Percentiles rank a stretch among this genome's conserved stretches.
These are phyloP conservation scores for Iberis pinnata DNA, from an alignment of 345 rosid genomes.

Conservation along the genomic window DNA sequence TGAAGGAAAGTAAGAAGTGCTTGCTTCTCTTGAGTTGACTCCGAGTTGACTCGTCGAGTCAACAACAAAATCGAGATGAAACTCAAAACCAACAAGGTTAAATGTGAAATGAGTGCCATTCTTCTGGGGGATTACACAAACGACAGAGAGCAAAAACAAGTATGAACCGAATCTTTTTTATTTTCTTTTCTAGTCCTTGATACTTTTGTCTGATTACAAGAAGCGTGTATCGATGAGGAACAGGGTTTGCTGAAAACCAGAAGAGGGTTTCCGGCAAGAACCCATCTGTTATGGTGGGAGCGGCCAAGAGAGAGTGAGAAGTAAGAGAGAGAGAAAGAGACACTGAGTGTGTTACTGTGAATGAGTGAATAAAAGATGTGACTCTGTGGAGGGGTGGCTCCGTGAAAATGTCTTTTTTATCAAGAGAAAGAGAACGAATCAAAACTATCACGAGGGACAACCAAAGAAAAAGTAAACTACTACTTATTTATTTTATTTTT, in stretches of 20 bases:
- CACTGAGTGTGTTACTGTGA: conserved; percentile 2
- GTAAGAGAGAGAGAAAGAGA: background rate
- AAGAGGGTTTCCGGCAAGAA: conserved; percentile 33
- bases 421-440: conserved; percentile 15
- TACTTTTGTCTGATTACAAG: conserved; percentile 5
- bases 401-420: conserved; percentile 25
- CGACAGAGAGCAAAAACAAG: background rate
- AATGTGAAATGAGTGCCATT: conserved; percentile 39
- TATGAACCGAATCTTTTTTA: background rate
- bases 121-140: background rate
- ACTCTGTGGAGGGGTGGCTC: conserved; percentile 20
- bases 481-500: no score
- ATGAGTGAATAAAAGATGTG: conserved; percentile 14
- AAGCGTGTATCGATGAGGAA: no score
- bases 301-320: background rate
- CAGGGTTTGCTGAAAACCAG: conserved; percentile 18
- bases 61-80: conserved; percentile 29
- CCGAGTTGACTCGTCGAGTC: conserved; percentile 46
- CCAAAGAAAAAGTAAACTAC: no score
- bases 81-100: conserved; percentile 13
- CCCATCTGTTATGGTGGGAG: conserved; percentile 30
- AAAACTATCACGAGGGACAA: conserved; percentile 30
- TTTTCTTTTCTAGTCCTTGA: no score
- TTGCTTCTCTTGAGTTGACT: conserved; percentile 67
- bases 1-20: conserved; percentile 68